Conservation (phyloP, 2,329 filamentous ascomycete species). For the Tolypocladium amazonense region DNA sequence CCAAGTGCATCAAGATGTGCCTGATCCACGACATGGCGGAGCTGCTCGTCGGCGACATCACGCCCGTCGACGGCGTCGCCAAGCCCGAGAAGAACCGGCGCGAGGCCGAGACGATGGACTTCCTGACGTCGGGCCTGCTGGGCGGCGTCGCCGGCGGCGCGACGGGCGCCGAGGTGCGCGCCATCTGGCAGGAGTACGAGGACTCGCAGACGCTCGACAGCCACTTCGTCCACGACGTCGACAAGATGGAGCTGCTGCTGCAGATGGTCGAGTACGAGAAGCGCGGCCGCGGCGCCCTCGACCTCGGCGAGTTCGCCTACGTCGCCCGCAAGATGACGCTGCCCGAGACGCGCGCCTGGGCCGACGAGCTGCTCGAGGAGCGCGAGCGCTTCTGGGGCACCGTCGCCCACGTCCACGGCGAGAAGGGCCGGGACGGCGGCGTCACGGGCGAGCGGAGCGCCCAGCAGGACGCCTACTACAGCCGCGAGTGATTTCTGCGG, state of each 20-base stretch:
- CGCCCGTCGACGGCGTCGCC: slow-evolving; percentile 73
- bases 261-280: slow-evolving; percentile 98
- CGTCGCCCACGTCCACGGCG: slow-evolving; percentile 35
- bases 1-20: slow-evolving; percentile 88
- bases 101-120: slow-evolving; percentile 86
- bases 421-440: slow-evolving; percentile 26
- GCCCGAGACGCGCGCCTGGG: slow-evolving; percentile 74
- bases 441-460: slow-evolving; percentile 24
- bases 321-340: slow-evolving; percentile 65
- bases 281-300: slow-evolving; percentile 49
- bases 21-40: slow-evolving; percentile 98
- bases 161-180: slow-evolving; percentile 60
- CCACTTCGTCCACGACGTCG: slow-evolving; percentile 88
- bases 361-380: slow-evolving; percentile 64
- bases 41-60: slow-evolving; percentile 90
- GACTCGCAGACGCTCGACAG: slow-evolving; percentile 75
- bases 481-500: slow-evolving; percentile 8
- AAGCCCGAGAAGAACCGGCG: slow-evolving; percentile 85
- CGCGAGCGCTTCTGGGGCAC: slow-evolving; percentile 60
- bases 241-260: slow-evolving; percentile 89
- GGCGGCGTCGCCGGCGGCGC: slow-evolving; percentile 62
- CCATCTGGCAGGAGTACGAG: slow-evolving; percentile 93
- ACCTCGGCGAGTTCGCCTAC: slow-evolving; percentile 78
- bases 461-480: slow-evolving; percentile 42
- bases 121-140: slow-evolving; percentile 63